Conservation (phyloP, 768 basidiomycete genomes). For the Clavulina sp. region DNA sequence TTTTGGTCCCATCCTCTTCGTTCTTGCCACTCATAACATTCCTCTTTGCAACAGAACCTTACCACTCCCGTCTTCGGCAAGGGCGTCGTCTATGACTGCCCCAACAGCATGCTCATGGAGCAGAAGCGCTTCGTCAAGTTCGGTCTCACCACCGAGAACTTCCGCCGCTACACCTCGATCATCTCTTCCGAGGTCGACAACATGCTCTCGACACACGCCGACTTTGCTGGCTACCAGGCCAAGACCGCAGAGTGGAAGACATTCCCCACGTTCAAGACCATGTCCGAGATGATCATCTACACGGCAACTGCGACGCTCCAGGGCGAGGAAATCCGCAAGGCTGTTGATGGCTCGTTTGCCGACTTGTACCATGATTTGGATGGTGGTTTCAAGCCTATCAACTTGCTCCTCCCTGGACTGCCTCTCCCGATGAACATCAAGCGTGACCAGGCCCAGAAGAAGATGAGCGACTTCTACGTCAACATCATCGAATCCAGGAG, state of each 20-base stretch:
- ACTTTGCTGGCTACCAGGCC: conserved; percentile 43
- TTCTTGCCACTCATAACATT: background rate
- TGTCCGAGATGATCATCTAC: conserved; percentile 84
- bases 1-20: background rate
- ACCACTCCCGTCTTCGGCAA: conserved; percentile 94
- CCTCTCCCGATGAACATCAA: conserved; percentile 80
- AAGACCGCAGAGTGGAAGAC: conserved; percentile 45
- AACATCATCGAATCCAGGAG: conserved; percentile 65
- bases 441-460: conserved; percentile 77
- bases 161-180: conserved; percentile 68
- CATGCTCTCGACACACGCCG: conserved; percentile 47
- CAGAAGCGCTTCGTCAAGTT: conserved; percentile 98
- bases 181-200: conserved; percentile 59
- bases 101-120: conserved; percentile 94
- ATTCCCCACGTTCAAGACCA: conserved; percentile 53
- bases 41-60: conserved; percentile 37
- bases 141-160: conserved; percentile 81
- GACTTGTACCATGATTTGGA: conserved; percentile 76
- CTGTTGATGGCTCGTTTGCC: conserved; percentile 70
- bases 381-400: conserved; percentile 88
- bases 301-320: conserved; percentile 90
- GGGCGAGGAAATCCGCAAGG: conserved; percentile 70
- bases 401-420: conserved; percentile 87
- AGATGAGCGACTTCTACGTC: conserved; percentile 88
- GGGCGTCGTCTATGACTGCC: conserved; percentile 93